These are phyloP conservation scores for Corchorus capsularis DNA, from an alignment of 345 rosid species.

Conservation along the genomic window DNA sequence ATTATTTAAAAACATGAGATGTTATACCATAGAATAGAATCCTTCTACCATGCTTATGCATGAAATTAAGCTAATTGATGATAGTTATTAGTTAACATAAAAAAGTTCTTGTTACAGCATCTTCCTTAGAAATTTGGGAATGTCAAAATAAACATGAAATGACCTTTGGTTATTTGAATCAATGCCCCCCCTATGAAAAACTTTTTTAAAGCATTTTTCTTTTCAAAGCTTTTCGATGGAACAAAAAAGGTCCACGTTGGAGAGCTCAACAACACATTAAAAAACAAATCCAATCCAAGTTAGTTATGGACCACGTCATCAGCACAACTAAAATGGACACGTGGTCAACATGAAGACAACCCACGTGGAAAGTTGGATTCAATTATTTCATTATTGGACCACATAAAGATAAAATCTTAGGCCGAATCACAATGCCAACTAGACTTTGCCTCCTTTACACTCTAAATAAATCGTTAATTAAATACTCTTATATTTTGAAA, in stretches of 20 bases:
- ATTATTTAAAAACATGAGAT: no score
- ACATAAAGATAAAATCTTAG: constrained; percentile 23
- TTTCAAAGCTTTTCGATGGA: not conserved
- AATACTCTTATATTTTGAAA: no score
- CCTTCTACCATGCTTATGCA: not conserved
- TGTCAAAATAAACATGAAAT: not conserved
- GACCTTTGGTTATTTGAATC: not conserved
- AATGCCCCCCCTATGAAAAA: not conserved
- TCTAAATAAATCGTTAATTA: not conserved
- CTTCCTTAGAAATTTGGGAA: not conserved
- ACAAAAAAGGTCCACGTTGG: constrained; percentile 1
- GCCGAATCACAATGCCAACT: constrained; percentile 36
- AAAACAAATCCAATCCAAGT: not conserved
- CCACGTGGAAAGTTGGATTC: constrained; percentile 35
- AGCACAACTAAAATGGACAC: constrained; percentile 22
- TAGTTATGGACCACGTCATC: constrained; percentile 40
- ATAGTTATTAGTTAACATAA: not conserved
- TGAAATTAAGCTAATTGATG: not conserved
- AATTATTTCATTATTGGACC: constrained; percentile 34
- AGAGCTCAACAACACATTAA: not conserved
- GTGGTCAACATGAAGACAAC: constrained; percentile 7
- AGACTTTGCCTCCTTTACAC: constrained; percentile 32
- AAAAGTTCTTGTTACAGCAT: not conserved
- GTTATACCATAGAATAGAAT: no score
- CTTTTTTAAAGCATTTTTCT: no score